A percentile compares a stretch with the other conserved stretches of the same genome.
These are phyloP conservation scores for Ganoderma lingzhi DNA, from an alignment of 1,284 basidiomycete genomes.

Conservation along the genomic window DNA sequence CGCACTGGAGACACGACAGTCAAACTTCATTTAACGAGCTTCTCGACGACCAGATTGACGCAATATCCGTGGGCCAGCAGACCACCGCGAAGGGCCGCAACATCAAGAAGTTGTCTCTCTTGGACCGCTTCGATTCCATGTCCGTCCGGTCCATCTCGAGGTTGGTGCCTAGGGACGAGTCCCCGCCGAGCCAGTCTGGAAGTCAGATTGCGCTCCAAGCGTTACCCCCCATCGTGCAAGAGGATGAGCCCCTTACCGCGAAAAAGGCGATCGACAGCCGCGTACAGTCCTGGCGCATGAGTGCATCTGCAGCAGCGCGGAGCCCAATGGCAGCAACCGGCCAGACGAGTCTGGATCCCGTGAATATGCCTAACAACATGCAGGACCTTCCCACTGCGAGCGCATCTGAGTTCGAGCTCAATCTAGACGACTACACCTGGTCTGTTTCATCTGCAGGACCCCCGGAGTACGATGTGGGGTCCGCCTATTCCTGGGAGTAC, in stretches of 20 bases:
- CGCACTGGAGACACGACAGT: constrained; percentile 63
- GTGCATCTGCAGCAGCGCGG: constrained; percentile 52
- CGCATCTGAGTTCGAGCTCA: constrained; percentile 49
- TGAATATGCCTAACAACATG: constrained; percentile 59
- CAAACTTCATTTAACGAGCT: constrained; percentile 59
- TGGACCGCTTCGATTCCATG: constrained; percentile 64
- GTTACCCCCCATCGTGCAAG: constrained; percentile 69
- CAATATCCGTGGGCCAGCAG: constrained; percentile 36
- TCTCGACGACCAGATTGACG: constrained; percentile 48
- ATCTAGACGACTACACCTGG: constrained; percentile 74
- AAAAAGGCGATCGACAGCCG: constrained; percentile 58
- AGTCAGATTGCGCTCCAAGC: constrained; percentile 37
- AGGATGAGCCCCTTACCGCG: constrained; percentile 59
- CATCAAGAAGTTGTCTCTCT: constrained; percentile 71
- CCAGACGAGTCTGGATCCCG: constrained; percentile 60
- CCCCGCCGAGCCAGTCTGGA: constrained; percentile 39
- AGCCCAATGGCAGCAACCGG: constrained; percentile 59
- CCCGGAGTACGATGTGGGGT: constrained; percentile 49
- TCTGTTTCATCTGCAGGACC: constrained; percentile 74
- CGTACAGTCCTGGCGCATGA: constrained; percentile 72
- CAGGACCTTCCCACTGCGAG: constrained; percentile 45
- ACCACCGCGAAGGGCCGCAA: constrained; percentile 50
- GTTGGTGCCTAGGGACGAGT: constrained; percentile 34
- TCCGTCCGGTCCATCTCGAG: constrained; percentile 46
- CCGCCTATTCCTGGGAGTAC: constrained; percentile 44